Conservation (phyloP, 208 protist species). For the Herpetomonas muscarum region DNA sequence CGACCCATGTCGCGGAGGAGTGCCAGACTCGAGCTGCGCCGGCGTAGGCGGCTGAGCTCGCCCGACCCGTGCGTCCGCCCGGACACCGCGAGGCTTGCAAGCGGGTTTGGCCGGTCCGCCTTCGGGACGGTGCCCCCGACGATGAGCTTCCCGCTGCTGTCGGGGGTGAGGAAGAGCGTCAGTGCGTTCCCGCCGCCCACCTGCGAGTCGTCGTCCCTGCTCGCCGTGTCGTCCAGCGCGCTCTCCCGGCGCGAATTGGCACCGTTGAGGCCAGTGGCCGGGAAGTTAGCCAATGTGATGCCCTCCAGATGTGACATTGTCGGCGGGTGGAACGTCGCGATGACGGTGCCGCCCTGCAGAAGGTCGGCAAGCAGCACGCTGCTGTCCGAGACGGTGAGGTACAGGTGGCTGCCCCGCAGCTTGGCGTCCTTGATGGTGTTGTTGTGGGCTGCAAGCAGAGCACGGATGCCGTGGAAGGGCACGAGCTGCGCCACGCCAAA, state of each 20-base stretch:
- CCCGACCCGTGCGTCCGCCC: no score
- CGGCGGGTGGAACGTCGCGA: constrained; percentile 12
- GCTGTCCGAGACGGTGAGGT: constrained; percentile 20
- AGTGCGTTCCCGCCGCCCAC: no score
- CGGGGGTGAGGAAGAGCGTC: not conserved
- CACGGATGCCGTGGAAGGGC: constrained; percentile 14
- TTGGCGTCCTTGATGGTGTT: constrained; percentile 10
- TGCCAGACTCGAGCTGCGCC: no score
- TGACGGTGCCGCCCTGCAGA: constrained; percentile 4
- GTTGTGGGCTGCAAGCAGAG: constrained; percentile 8
- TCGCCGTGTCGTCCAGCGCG: no score
- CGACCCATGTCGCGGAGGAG: no score
- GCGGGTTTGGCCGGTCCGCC: not conserved
- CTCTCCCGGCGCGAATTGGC: no score
- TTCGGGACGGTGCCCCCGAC: not conserved
- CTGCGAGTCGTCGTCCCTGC: no score
- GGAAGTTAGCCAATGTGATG: not conserved
- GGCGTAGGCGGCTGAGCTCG: no score
- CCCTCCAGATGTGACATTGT: not conserved
- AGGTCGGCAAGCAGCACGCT: constrained; percentile 24
- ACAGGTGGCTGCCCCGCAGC: constrained; percentile 10
- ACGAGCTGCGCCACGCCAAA: constrained; percentile 14
- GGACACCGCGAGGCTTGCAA: no score
- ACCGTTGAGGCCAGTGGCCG: no score
- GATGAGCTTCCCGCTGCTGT: not conserved